Base-by-base conservation (phyloP, 2,329 filamentous ascomycete species). In the Chaetomium strumarium region DNA sequence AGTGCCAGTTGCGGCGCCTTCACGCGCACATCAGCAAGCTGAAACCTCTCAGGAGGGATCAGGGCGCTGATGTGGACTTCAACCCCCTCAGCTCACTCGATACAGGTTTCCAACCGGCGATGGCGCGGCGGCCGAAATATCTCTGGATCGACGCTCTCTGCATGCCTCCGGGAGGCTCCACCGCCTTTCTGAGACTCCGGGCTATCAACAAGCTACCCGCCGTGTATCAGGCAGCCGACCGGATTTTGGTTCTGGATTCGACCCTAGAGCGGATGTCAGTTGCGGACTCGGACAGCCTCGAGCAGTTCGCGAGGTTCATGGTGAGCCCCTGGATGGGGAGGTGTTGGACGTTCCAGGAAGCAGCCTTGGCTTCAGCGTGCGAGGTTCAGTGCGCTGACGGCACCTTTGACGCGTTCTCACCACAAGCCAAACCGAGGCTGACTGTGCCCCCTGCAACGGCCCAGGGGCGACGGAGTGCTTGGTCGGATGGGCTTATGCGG, bases 121-220 rank as follows among this genome's bases (percentile, higher is more conserved):
- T 36, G 31, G 39, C 49, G 8, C 42, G 51, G 5, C 50, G 49
- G 10, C 56, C 59, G 2, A 53, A 49, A 11, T 60, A 55, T 41
- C 53, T 61, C 17, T 61, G 59, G 59, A 59, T 61, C 12, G 59
- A 60, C 16, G 58, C 56, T 16, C 40, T 61, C 7, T 61, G 59
- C 11, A 60, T 61, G 52, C 59, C 59, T 11, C 52, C 52, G 0
- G 54, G 49, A 12, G 47, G 48, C 12, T n/a, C 49, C 1, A 49
- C 40, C 5, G 51, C 54, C 3, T 53, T 56, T 17, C 17, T 52
- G 10, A 43, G 59, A 17, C 46, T 57, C 11, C 53, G 52, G 16
- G 57, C 59, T n/a, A 57, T 61, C 43, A 61, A 58, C 54, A 59
- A 57, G 33, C 31, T 60, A 1, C 55, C 55, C 3, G 59, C 57